Evolutionary conservation across 2,329 filamentous ascomycete genomes (phyloP).

Genomic region (Penicillium sp.): DNA sequence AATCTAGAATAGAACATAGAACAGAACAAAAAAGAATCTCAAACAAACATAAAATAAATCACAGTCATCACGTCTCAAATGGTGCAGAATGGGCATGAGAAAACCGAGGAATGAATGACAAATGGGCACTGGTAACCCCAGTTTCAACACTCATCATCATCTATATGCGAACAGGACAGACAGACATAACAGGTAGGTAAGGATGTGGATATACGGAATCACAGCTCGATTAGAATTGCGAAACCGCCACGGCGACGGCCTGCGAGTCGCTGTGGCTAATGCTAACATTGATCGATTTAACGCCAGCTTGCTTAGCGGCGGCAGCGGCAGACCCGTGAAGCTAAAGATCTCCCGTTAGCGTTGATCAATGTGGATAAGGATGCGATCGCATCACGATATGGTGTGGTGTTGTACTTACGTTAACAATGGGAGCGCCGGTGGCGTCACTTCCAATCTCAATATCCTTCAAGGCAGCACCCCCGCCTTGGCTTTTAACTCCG

Average conservation of each 20-base stretch:
- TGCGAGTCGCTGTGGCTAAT: slow-evolving; percentile 96
- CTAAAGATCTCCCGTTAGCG: slow-evolving; percentile 56
- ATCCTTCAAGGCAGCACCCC: slow-evolving; percentile 86
- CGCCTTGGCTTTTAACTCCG: slow-evolving; percentile 83
- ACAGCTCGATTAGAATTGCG: slow-evolving; percentile 63
- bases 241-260: slow-evolving; percentile 90
- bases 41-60: slow-evolving; percentile 25
- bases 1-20: slow-evolving; percentile 19
- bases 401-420: slow-evolving; percentile 63
- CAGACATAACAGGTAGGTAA: not conserved
- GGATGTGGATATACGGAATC: not conserved
- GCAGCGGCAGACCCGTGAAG: slow-evolving; percentile 82
- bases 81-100: slow-evolving; percentile 6
- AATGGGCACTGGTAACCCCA: not conserved
- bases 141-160: slow-evolving; percentile 1
- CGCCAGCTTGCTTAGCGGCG: slow-evolving; percentile 82
- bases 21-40: not conserved
- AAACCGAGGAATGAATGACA: not conserved
- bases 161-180: slow-evolving; percentile 10
- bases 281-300: slow-evolving; percentile 87
- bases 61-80: slow-evolving; percentile 33
- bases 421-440: slow-evolving; percentile 80
- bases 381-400: not conserved
- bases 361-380: slow-evolving; percentile 8
- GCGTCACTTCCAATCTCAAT: slow-evolving; percentile 89